These are phyloP conservation scores for Psidium guajava DNA, from an alignment of 345 rosid genomes.

Conservation along the genomic window DNA sequence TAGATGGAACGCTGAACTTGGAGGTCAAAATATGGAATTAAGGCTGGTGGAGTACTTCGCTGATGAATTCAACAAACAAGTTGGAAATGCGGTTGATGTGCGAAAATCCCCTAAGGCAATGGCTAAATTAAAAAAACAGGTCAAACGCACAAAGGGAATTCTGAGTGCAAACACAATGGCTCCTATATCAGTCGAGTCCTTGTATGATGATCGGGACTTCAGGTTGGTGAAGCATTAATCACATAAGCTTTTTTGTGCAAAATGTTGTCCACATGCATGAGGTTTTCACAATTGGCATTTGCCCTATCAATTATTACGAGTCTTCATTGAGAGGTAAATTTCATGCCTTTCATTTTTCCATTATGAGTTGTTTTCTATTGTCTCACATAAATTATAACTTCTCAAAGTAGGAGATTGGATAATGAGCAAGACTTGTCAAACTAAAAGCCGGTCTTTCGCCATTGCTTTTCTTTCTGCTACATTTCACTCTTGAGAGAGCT, in stretches of 20 bases:
- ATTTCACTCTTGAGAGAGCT: neutral
- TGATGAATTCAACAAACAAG: conserved; percentile 88
- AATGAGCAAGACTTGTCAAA: neutral
- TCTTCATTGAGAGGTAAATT: neutral
- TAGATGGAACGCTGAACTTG: conserved; percentile 91
- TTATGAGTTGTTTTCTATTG: neutral
- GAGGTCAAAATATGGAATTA: conserved; percentile 88
- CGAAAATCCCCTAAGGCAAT: conserved; percentile 87
- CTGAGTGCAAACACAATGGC: conserved; percentile 88
- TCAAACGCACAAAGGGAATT: conserved; percentile 96
- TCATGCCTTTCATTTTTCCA: neutral
- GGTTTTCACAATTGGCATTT: neutral
- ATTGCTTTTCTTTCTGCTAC: neutral
- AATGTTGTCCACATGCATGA: neutral
- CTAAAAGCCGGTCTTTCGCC: neutral
- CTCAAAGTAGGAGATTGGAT: neutral
- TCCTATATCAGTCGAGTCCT: conserved; percentile 92
- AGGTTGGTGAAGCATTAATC: conserved; percentile 32
- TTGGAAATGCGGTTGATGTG: conserved; percentile 85
- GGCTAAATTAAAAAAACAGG: conserved; percentile 99
- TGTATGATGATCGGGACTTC: conserved; percentile 86
- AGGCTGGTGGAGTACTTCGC: conserved; percentile 84
- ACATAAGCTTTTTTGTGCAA: neutral
- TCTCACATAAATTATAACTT: neutral
- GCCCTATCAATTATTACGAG: neutral